Base-by-base conservation (phyloP, 2,329 filamentous ascomycete species). In the Ophiocordyceps camponoti-leonardi region DNA sequence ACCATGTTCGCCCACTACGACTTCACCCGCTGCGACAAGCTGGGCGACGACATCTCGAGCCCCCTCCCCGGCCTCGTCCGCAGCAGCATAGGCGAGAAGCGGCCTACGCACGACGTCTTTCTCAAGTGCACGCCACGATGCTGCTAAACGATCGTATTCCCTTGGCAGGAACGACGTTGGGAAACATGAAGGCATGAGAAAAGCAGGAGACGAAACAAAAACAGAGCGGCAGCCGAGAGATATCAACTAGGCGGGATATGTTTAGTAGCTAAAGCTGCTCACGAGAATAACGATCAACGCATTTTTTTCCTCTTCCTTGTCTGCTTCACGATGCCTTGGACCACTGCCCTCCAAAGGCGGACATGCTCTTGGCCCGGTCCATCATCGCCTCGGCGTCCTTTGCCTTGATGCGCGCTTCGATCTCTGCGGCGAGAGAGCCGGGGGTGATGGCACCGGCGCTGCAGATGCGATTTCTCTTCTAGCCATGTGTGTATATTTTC, bases 1-100 rank as follows among this genome's bases (percentile, higher is more conserved):
- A 64, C 67, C 42, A 72, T 73, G 46, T 46, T 71, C 16, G 65
- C 70, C 3, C 62, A 61, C 40, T 75, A 73, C 46, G 66, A 73
- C 46, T 68, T 67, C 46, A 51, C 59, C 11, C 57, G 71, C 3
- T 52, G 54, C n/a, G 64, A 74, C 40, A 54, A 55, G 41, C 45
- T 59, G 3, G 70, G 68, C 0, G 59, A 58, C 23, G 44, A 48
- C 12, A 44, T 41, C 14, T 45, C 41, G 4, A 30, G 43, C 20
- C 46, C 46, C 10, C 20, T 54, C 26, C 53, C 53, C 2, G 6
- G 19, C 1, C 23, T 49, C 26, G 43, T 52, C 16, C 45, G 43
- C 7, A 52, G 52, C 18, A 44, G 48, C 44, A 44, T 49, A 23
- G 43, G 44, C 23, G 41, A 45, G n/a, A 49, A 52, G 46, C 51